A percentile compares a stretch with the other conserved stretches of the same genome.
Evolutionary conservation across 75 land plant species (phyloP).

Genomic region (Cryptomeria japonica): DNA sequence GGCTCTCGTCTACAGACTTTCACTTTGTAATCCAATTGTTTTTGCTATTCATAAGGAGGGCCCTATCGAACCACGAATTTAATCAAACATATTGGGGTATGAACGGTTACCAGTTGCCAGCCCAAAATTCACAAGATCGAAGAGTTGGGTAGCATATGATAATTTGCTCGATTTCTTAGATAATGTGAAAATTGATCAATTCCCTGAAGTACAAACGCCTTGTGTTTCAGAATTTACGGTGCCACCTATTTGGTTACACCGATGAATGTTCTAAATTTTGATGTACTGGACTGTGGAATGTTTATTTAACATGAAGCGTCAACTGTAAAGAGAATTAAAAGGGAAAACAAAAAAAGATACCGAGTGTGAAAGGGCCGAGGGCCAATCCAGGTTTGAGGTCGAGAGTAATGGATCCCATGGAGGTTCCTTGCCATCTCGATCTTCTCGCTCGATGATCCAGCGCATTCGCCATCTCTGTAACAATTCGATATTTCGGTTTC

Average conservation of each 20-base stretch:
- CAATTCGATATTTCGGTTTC: no score
- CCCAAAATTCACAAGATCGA: neutral
- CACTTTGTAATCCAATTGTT: no score
- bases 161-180: neutral
- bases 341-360: constrained; percentile 19
- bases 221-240: neutral
- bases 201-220: neutral
- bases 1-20: no score
- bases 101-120: neutral
- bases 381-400: constrained; percentile 89
- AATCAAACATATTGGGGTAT: neutral
- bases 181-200: neutral
- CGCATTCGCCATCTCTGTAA: neutral
- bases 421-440: constrained; percentile 56
- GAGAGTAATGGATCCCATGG: constrained; percentile 84
- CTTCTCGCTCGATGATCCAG: constrained; percentile 22
- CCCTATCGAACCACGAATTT: no score
- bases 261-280: neutral
- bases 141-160: neutral
- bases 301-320: neutral
- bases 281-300: neutral
- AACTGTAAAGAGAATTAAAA: no score
- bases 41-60: no score
- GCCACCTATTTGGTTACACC: neutral
- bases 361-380: constrained; percentile 85